phyloP scores from a whole-genome alignment of 2,329 filamentous ascomycete species.

The Xylariaceae sp. region DNA sequence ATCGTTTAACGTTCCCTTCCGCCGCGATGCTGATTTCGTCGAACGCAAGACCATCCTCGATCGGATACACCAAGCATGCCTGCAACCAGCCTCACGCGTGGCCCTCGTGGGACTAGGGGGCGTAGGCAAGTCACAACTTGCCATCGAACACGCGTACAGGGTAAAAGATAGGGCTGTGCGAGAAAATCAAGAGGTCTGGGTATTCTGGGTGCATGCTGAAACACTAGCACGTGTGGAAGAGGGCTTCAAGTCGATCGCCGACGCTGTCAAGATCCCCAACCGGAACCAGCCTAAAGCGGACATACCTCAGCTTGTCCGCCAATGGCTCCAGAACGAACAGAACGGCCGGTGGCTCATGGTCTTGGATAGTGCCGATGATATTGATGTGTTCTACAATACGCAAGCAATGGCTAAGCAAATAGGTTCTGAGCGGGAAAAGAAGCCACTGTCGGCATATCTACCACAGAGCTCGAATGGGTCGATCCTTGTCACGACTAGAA shows the following conservation, averaged over 20 bases:
- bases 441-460: constrained; percentile 30
- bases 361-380: constrained; percentile 46
- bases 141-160: constrained; percentile 19
- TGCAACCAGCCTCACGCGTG: constrained; percentile 1
- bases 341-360: constrained; percentile 43
- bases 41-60: constrained; percentile 4
- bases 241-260: constrained; percentile 39
- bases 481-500: constrained; percentile 36
- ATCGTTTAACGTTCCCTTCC: background rate
- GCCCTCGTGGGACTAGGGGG: constrained; percentile 19
- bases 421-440: background rate
- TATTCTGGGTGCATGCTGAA: constrained; percentile 44
- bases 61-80: background rate
- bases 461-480: constrained; percentile 37
- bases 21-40: constrained; percentile 6
- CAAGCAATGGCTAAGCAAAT: constrained; percentile 17
- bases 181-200: constrained; percentile 21
- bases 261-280: constrained; percentile 31
- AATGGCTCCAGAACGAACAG: constrained; percentile 39
- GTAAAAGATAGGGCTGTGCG: background rate
- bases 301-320: constrained; percentile 32
- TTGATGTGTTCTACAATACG: constrained; percentile 33
- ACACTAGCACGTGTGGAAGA: constrained; percentile 39
- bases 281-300: constrained; percentile 18
- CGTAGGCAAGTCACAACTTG: constrained; percentile 23